These are phyloP conservation scores for Phaeodactylum tricornutum DNA, from an alignment of 108 stramenopile genomes.

Conservation along the genomic window DNA sequence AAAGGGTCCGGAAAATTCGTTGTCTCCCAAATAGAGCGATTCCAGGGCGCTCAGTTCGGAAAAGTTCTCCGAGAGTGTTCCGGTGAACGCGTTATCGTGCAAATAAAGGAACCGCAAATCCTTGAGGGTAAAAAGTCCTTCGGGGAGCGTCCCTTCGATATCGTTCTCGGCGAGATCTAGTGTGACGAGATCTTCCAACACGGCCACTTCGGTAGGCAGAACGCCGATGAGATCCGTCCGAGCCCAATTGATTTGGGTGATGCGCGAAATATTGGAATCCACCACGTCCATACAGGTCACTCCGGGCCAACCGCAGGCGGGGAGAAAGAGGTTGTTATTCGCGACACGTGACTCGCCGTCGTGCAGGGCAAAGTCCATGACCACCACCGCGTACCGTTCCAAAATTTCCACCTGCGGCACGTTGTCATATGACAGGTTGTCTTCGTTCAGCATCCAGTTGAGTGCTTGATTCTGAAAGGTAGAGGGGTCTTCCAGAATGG, in stretches of 20 bases:
- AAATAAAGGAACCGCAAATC: not conserved
- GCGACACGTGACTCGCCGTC: not conserved
- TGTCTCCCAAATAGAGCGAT: not conserved
- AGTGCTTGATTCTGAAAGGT: not conserved
- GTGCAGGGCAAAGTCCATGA: not conserved
- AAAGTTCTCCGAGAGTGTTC: not conserved
- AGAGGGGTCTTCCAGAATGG: not conserved
- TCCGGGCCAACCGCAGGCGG: not conserved
- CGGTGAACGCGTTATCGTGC: conserved; percentile 1
- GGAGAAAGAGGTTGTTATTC: not conserved
- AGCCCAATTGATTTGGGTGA: conserved; percentile 4
- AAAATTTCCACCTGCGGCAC: too few relatives aligned
- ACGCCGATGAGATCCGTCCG: not conserved
- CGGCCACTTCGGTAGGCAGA: not conserved
- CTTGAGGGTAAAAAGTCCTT: not conserved
- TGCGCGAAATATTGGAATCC: too few relatives aligned
- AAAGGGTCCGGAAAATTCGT: conserved; percentile 6
- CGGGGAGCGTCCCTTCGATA: not conserved
- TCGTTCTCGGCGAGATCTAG: conserved; percentile 3
- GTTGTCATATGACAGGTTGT: not conserved
- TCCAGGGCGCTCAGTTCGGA: not conserved
- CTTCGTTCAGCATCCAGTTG: not conserved
- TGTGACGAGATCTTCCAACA: not conserved
- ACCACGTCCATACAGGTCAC: not conserved
- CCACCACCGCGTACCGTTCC: conserved; percentile 5